phyloP scores from a whole-genome alignment of 2,329 filamentous ascomycete genomes.

The Neonectria magnoliae region DNA sequence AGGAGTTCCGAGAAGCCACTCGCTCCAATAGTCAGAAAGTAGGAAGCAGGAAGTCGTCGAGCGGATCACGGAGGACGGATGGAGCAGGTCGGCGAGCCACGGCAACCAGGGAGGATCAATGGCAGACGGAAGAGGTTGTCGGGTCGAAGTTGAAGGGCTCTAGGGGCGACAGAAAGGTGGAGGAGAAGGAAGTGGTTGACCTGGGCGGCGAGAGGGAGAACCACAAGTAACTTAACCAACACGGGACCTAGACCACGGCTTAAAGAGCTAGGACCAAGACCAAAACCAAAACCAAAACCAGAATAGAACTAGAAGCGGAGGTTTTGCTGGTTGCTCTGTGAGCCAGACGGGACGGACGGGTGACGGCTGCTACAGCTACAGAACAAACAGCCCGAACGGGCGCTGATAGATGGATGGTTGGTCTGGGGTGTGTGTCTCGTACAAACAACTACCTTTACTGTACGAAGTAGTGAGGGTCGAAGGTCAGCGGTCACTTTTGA shows the following conservation, averaged over 20 bases:
- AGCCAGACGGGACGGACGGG: background rate
- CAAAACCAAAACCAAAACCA: background rate
- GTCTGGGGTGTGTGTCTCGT: background rate
- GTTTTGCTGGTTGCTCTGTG: background rate
- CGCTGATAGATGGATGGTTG: background rate
- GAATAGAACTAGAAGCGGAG: slow-evolving; percentile 13
- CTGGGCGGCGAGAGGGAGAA: background rate
- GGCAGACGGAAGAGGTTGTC: slow-evolving; percentile 10
- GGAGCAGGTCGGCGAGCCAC: slow-evolving; percentile 8
- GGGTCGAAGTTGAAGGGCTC: slow-evolving; percentile 1
- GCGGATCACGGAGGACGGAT: background rate
- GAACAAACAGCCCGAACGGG: background rate
- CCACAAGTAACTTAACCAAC: background rate
- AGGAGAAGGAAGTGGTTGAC: slow-evolving; percentile 3
- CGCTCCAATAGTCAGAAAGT: slow-evolving; percentile 2
- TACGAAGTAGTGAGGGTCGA: background rate
- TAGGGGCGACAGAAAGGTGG: background rate
- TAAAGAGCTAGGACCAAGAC: background rate
- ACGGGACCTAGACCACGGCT: background rate
- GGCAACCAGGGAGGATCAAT: slow-evolving; percentile 4
- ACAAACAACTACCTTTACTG: background rate
- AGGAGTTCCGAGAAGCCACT: slow-evolving; percentile 12
- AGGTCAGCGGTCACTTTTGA: slow-evolving; percentile 1
- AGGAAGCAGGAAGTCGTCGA: background rate
- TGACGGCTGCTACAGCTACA: slow-evolving; percentile 2